These are phyloP conservation scores for Trichoderma brevicompactum DNA, from an alignment of 2,329 filamentous ascomycete genomes.

Conservation along the genomic window DNA sequence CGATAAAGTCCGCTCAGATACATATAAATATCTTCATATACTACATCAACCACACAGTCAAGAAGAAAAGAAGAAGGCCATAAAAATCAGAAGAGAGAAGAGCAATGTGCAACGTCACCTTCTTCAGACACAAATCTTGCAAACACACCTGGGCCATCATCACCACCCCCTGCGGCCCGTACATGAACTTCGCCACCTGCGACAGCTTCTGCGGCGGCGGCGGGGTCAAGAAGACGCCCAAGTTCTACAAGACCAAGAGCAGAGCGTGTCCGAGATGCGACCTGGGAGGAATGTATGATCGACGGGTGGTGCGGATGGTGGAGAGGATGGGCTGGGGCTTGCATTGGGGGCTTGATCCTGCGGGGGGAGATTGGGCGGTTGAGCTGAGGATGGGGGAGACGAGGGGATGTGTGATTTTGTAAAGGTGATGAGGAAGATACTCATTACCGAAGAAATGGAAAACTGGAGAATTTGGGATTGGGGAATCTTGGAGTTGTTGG, in stretches of 20 bases:
- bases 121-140: constrained; percentile 55
- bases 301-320: constrained; percentile 54
- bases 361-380: constrained; percentile 44
- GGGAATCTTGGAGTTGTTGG: neutral
- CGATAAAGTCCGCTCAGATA: neutral
- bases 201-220: constrained; percentile 46
- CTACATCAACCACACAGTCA: neutral
- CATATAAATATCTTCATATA: neutral
- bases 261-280: constrained; percentile 50
- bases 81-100: neutral
- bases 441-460: neutral
- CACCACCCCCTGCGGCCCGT: constrained; percentile 51
- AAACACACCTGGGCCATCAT: constrained; percentile 58
- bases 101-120: constrained; percentile 54
- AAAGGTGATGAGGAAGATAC: constrained; percentile 28
- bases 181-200: constrained; percentile 57
- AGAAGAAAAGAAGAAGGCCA: neutral
- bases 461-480: neutral
- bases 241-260: constrained; percentile 43
- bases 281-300: constrained; percentile 50
- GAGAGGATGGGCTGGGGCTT: constrained; percentile 49
- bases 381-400: constrained; percentile 39
- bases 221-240: constrained; percentile 42
- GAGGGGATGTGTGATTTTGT: constrained; percentile 40
- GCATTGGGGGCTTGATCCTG: constrained; percentile 54